Conservation (phyloP, 768 basidiomycete genomes). For the Serendipita vermifera region DNA sequence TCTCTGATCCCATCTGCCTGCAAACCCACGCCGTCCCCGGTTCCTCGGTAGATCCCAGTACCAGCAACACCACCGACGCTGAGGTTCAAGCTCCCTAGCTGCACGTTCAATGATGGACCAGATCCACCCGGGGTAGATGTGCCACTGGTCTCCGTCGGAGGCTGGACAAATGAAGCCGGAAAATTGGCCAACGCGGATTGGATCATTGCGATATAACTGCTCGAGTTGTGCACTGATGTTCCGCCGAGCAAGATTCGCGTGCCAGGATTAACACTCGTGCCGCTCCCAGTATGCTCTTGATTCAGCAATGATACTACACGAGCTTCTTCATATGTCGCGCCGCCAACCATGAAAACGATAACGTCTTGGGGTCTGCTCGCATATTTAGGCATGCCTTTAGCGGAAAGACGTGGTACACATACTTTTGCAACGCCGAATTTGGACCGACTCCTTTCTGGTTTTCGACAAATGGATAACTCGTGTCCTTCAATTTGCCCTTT, state of each 20-base stretch:
- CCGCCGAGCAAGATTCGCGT: conserved; percentile 81
- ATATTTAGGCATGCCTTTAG: background rate
- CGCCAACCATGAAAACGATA: conserved; percentile 93
- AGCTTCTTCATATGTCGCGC: conserved; percentile 92
- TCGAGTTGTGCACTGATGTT: conserved; percentile 87
- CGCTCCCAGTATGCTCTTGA: conserved; percentile 40
- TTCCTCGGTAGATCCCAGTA: conserved; percentile 74
- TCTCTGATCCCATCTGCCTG: conserved; percentile 83
- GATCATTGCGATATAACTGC: conserved; percentile 82
- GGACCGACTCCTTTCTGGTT: conserved; percentile 35
- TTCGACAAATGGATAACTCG: conserved; percentile 80
- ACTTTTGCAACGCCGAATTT: conserved; percentile 63
- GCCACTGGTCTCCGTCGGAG: conserved; percentile 43
- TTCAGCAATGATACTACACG: conserved; percentile 75
- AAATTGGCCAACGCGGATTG: conserved; percentile 52
- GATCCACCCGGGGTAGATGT: conserved; percentile 32
- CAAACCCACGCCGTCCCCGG: conserved; percentile 50
- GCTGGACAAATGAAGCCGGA: conserved; percentile 54
- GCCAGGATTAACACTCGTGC: conserved; percentile 35
- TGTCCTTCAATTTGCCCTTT: conserved; percentile 73
- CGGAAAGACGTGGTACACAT: conserved; percentile 14
- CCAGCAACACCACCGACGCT: conserved; percentile 81
- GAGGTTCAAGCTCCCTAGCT: conserved; percentile 84
- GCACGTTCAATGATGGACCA: conserved; percentile 67
- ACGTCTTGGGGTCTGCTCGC: conserved; percentile 75